Conservation (phyloP, 2,329 filamentous ascomycete species). For the Microcyclospora pomicola region DNA sequence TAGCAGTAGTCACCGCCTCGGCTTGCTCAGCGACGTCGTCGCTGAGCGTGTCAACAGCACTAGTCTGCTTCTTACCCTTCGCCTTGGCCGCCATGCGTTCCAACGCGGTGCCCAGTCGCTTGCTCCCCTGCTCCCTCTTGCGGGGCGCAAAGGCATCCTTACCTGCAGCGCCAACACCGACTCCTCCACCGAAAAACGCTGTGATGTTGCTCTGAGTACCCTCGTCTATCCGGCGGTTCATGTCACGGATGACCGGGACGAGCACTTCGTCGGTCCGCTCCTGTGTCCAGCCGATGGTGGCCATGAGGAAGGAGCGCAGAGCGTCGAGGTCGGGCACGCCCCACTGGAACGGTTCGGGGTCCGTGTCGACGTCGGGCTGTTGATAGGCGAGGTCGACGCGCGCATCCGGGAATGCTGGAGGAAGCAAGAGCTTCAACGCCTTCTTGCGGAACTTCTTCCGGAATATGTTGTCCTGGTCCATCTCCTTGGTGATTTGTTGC, state of each 20-base stretch:
- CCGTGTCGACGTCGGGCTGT: slow-evolving; percentile 69
- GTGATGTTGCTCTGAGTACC: slow-evolving; percentile 96
- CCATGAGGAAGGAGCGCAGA: slow-evolving; percentile 71
- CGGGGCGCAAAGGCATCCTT: slow-evolving; percentile 57
- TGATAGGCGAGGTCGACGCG: slow-evolving; percentile 75
- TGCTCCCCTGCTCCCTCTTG: slow-evolving; percentile 51
- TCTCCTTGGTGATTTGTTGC: slow-evolving; percentile 45
- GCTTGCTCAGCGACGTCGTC: neutral
- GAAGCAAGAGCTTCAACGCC: slow-evolving; percentile 72
- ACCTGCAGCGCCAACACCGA: slow-evolving; percentile 47
- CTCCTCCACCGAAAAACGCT: slow-evolving; percentile 66
- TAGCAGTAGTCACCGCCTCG: slow-evolving; percentile 2
- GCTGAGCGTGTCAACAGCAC: neutral
- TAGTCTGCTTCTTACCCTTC: slow-evolving; percentile 7
- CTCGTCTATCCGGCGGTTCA: slow-evolving; percentile 77
- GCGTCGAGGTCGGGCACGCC: slow-evolving; percentile 86
- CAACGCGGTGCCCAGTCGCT: slow-evolving; percentile 65
- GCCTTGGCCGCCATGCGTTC: slow-evolving; percentile 49
- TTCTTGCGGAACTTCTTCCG: slow-evolving; percentile 80
- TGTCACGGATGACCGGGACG: slow-evolving; percentile 86
- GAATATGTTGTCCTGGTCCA: slow-evolving; percentile 47
- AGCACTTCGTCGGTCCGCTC: slow-evolving; percentile 92
- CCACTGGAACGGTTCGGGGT: slow-evolving; percentile 76
- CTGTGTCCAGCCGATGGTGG: slow-evolving; percentile 81
- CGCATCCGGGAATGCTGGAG: slow-evolving; percentile 61